These are phyloP conservation scores for Sclerotinia sclerotiorum DNA, from an alignment of 2,329 filamentous ascomycete genomes.

Conservation along the genomic window DNA sequence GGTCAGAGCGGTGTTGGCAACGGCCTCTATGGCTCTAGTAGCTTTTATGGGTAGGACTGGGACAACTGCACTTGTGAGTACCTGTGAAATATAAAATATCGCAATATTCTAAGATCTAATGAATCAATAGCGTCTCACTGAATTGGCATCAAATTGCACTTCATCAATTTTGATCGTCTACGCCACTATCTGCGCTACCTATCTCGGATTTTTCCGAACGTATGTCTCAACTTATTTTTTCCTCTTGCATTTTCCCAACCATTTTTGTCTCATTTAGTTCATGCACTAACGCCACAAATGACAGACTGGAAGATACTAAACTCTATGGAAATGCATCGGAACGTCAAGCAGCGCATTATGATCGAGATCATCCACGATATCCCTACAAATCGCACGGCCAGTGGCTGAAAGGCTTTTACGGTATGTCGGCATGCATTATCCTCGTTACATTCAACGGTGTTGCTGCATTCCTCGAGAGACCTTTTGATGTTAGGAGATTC, in stretches of 20 bases:
- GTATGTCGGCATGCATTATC: slow-evolving; percentile 40
- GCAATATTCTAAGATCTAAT: slow-evolving; percentile 19
- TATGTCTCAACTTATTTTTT: slow-evolving; percentile 27
- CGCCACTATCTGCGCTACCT: slow-evolving; percentile 44
- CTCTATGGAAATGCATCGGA: slow-evolving; percentile 44
- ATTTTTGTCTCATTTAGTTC: background rate
- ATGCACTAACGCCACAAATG: background rate
- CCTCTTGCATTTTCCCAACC: background rate
- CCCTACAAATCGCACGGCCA: slow-evolving; percentile 45
- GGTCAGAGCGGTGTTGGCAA: slow-evolving; percentile 44
- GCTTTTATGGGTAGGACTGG: slow-evolving; percentile 45
- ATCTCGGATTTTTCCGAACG: slow-evolving; percentile 44
- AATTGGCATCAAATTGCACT: slow-evolving; percentile 44
- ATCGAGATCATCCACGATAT: slow-evolving; percentile 42
- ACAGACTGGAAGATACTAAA: slow-evolving; percentile 44
- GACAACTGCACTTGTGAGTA: slow-evolving; percentile 41
- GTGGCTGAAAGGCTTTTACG: slow-evolving; percentile 44
- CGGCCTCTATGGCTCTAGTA: slow-evolving; percentile 43
- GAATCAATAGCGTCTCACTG: slow-evolving; percentile 40
- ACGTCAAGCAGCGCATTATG: slow-evolving; percentile 42
- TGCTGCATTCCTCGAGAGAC: slow-evolving; percentile 40
- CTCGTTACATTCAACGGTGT: slow-evolving; percentile 43
- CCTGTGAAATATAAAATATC: background rate
- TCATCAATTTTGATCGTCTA: slow-evolving; percentile 46
- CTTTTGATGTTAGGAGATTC: slow-evolving; percentile 43